Base-by-base conservation (phyloP, 2,329 filamentous ascomycete species). In the Aspergillus japonicus region DNA sequence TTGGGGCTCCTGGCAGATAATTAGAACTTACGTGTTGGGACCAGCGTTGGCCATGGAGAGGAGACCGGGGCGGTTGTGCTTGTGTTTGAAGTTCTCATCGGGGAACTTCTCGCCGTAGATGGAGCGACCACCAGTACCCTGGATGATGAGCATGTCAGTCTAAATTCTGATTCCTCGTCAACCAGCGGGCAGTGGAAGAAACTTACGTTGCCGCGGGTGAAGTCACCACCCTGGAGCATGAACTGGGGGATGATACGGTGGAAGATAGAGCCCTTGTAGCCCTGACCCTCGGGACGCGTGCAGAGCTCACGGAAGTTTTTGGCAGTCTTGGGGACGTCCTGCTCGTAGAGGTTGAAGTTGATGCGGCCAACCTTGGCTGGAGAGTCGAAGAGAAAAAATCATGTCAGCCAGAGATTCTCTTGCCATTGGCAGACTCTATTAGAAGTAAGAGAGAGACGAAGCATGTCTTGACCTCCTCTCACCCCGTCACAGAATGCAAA, bases 141-240 rank as follows among this genome's bases (percentile, higher is more conserved):
- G 31, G 6, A 59, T 6, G 58, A 24, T 47, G 50, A 50, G 4
- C n/a, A 14, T 24, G 50, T 70, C 64, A 66, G 64, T 57, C 5
- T 57, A 47, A 14, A 29, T 14, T n/a, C 24, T n/a, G 33, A 11
- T 24, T 14, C 19, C 24, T n/a, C 42, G 11, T 24, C 44, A 29
- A 26, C 48, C 26, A 31, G 50, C 23, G 29, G 26, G 2, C 29
- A 31, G 21, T 16, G 42, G 31, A 7, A 12, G 23, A 48, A 58
- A 81, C 90, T 78, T 84, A 96, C 92, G 81, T 96, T 95, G 75
- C 88, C 87, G 75, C 90, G 90, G 80, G 92, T 96, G 84, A 96
- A 96, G 85, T 96, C 92, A 85, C 92, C 92, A 78, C 92, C 92
- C 86, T 96, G 92, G 71, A 96, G 89, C 92, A 96, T 96, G 86